These are phyloP conservation scores for Fusarium sp. DNA, from an alignment of 2,329 filamentous ascomycete species.

Conservation along the genomic window DNA sequence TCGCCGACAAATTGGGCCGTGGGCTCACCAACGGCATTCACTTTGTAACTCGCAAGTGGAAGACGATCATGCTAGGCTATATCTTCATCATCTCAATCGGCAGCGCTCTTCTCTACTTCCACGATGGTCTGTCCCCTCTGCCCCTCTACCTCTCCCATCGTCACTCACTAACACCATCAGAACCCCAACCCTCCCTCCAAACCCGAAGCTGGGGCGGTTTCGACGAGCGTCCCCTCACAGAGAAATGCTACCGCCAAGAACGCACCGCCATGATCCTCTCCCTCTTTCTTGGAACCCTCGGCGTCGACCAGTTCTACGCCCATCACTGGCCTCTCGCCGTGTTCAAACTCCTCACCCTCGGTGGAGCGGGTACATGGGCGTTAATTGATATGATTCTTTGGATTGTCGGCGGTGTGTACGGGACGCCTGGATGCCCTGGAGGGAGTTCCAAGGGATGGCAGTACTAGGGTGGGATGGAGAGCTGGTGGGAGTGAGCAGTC, in stretches of 20 bases:
- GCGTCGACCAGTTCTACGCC: conserved; percentile 35
- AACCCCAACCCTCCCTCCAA: conserved; percentile 2
- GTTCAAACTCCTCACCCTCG: conserved; percentile 34
- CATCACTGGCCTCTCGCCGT: conserved; percentile 26
- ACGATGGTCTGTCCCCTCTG: neutral
- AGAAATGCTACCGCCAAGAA: conserved; percentile 35
- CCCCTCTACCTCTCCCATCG: neutral
- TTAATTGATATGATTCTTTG: conserved; percentile 34
- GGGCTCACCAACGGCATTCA: conserved; percentile 3
- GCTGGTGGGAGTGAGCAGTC: neutral
- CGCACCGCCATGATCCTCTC: conserved; percentile 33
- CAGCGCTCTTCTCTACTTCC: conserved; percentile 9
- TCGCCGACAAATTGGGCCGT: conserved; percentile 19
- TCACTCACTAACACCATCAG: neutral
- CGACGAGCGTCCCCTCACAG: conserved; percentile 15
- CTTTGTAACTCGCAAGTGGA: conserved; percentile 7
- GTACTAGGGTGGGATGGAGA: neutral
- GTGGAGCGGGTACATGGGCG: conserved; percentile 12
- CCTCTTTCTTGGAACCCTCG: conserved; percentile 8
- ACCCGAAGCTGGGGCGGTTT: conserved; percentile 31
- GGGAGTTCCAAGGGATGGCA: conserved; percentile 20
- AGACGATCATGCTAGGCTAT: conserved; percentile 5
- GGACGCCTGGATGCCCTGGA: conserved; percentile 33
- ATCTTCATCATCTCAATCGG: conserved; percentile 3
- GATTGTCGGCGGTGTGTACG: conserved; percentile 37